A percentile compares a stretch with the other conserved stretches of the same genome.
phyloP scores from a whole-genome alignment of 139 green algal species.

The Coelastrella sp. region DNA sequence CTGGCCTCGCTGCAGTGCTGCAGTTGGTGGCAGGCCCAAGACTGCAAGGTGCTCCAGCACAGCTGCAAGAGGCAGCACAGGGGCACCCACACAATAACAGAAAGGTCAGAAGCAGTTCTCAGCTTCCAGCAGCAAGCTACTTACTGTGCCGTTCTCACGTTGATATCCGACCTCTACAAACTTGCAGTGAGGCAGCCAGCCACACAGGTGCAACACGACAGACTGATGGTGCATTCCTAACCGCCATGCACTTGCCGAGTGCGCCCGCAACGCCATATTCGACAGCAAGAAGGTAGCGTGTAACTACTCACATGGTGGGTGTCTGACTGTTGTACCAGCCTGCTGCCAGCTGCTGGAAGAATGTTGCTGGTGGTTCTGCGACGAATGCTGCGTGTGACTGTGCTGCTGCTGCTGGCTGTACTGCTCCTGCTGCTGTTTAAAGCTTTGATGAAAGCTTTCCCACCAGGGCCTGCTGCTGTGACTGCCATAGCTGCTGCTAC shows the following conservation, averaged over 20 bases:
- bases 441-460: conserved; percentile 31
- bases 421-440: conserved; percentile 23
- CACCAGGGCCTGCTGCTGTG: conserved; percentile 31
- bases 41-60: background rate
- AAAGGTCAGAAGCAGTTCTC: background rate
- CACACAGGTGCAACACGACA: background rate
- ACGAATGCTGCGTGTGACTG: background rate
- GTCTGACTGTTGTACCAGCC: background rate
- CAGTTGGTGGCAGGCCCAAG: conserved; percentile 25
- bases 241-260: no score
- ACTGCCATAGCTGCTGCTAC: conserved; percentile 26
- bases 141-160: background rate
- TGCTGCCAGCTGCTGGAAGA: background rate
- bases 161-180: background rate
- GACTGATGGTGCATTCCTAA: background rate
- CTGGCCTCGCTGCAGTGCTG: background rate
- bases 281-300: no score
- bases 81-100: background rate
- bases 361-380: conserved; percentile 14
- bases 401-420: background rate
- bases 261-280: no score
- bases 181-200: no score
- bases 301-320: conserved; percentile 19
- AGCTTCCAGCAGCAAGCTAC: background rate
- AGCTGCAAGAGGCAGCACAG: background rate